Evolutionary conservation across 306 rosid genomes (phyloP), one percentile per base, ranked within the genome.

Genomic region (Vicia sativa): DNA sequence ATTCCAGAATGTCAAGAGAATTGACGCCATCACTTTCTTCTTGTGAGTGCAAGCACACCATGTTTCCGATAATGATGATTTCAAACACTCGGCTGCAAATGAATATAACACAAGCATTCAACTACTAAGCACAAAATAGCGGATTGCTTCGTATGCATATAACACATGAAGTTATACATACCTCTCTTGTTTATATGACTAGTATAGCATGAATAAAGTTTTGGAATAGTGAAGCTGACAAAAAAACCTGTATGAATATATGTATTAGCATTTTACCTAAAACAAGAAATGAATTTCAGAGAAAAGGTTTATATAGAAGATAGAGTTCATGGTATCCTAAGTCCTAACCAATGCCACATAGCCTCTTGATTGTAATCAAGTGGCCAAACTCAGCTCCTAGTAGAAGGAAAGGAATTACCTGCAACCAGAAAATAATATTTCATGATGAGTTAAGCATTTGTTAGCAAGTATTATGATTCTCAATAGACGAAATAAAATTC

Each of bases 371-470:
- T 23, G 99, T 90, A 50, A 90, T 79, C 9, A 88, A 81, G 78
- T 88, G 95, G 7, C 96, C 97, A 72, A 88, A 90, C 56, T 93
- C 89, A 3, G 95, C 88, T 75, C 96, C 96, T 31, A 90, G 76
- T 58, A 93, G 81, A 75, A 90, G 89, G 60, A 93, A 81, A 31
- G 97, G 97, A 72, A 78, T 79, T 53, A 87, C 86, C 96, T 92
- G 81, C 63, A 69, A 70, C 73, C 68, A 42, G 58, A 23, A 76
- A 54, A 0, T 2, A 67, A 68, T 56, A 37, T 7, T 44, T 12
- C 18, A 60, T 31, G 62, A 25, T 60, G 25, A 62, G 53, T 29
- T 11, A 48, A 28, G 29, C 26, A 26, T 10, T 28, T 14, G 39
- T 26, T 9, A n/a, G 69, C 44, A 77, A 64, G 72, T 13, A 62